Evolutionary conservation across 352 stramenopile species (phyloP).

Genomic region (Peronosclerospora sorghi): DNA sequence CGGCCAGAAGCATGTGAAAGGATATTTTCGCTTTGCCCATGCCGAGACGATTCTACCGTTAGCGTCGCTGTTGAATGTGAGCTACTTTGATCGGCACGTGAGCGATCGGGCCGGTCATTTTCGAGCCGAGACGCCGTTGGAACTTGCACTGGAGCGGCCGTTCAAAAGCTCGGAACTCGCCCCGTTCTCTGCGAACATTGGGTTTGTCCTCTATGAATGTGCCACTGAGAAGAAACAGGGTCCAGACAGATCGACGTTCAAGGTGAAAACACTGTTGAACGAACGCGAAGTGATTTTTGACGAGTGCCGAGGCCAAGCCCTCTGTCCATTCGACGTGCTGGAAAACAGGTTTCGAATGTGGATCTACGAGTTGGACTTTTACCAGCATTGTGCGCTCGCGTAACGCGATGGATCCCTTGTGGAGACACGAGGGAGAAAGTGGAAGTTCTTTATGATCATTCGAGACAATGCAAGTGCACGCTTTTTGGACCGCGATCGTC

Average conservation of each 20-base stretch:
- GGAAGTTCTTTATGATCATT: too few relatives aligned
- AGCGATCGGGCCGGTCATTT: constrained; percentile 54
- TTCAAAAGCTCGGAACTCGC: constrained; percentile 52
- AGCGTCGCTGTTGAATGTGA: constrained; percentile 59
- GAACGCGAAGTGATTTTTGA: constrained; percentile 48
- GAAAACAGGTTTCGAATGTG: constrained; percentile 47
- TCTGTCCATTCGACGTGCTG: constrained; percentile 49
- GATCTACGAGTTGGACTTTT: constrained; percentile 65
- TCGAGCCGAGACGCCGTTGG: constrained; percentile 38
- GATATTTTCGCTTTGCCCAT: constrained; percentile 77
- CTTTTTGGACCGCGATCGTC: too few relatives aligned
- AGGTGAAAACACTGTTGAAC: constrained; percentile 54
- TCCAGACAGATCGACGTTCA: constrained; percentile 9
- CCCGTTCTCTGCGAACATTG: constrained; percentile 74
- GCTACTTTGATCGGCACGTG: constrained; percentile 49
- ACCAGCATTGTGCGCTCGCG: constrained; percentile 28
- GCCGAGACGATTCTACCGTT: constrained; percentile 76
- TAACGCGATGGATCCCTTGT: too few relatives aligned
- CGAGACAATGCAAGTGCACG: too few relatives aligned
- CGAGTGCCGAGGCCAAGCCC: constrained; percentile 25
- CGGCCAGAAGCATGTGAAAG: constrained; percentile 27
- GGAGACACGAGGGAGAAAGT: too few relatives aligned
- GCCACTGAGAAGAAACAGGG: not conserved
- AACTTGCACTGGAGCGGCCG: constrained; percentile 29
- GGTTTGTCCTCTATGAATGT: constrained; percentile 73